Conservation (phyloP, 2,329 filamentous ascomycete species). For the Paramyrothecium roridum region DNA sequence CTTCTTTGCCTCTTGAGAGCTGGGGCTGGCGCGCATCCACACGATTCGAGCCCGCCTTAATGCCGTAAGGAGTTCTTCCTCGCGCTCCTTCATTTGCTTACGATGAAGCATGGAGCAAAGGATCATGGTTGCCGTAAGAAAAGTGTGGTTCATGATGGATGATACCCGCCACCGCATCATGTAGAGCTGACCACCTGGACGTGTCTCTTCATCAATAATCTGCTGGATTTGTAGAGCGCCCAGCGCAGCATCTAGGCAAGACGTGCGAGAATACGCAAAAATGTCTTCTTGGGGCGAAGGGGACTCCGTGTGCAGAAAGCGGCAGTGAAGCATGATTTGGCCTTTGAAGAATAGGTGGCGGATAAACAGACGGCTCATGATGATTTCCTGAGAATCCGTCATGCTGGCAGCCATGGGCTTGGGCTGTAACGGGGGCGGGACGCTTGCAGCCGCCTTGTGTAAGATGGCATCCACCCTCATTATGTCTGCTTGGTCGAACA, state of each 20-base stretch:
- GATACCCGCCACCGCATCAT: constrained; percentile 16
- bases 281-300: too few species aligned
- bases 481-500: constrained; percentile 23
- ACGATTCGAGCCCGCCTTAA: too few species aligned
- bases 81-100: too few species aligned
- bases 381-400: constrained; percentile 31
- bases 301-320: too few species aligned
- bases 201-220: constrained; percentile 17
- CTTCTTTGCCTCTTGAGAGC: too few species aligned
- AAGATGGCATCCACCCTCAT: constrained; percentile 30
- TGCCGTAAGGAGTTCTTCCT: too few species aligned
- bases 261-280: constrained; percentile 17
- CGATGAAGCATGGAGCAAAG: too few species aligned
- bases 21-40: too few species aligned
- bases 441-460: constrained; percentile 27
- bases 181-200: constrained; percentile 13
- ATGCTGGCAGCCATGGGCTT: constrained; percentile 32
- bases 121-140: constrained; percentile 15
- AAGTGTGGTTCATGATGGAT: constrained; percentile 17
- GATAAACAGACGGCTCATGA: constrained; percentile 37
- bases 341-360: too few species aligned
- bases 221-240: constrained; percentile 17
- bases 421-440: constrained; percentile 22
- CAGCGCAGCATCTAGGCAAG: constrained; percentile 18
- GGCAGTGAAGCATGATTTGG: constrained; percentile 31